Evolutionary conservation across 108 stramenopile genomes (phyloP), one percentile per base, ranked within the genome.

Genomic region (Schizochytrium sp.): DNA sequence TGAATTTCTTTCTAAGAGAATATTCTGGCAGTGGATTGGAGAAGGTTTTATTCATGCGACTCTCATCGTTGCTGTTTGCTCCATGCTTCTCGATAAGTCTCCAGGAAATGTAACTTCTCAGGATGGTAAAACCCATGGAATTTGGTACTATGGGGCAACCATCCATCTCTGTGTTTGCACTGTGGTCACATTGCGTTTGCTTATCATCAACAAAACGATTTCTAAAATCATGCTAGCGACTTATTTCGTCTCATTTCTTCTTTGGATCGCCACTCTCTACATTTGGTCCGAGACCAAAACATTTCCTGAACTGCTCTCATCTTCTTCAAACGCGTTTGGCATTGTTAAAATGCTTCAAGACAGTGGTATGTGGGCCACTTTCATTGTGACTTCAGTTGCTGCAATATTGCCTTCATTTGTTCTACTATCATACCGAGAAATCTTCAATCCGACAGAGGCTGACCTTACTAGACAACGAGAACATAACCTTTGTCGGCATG

Each of bases 201-300:
- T 83, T 12, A 0, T 83, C 76, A 28, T 55, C 8, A 83, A 46
- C 76, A 83, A 83, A 53, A 40, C 76, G 17, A 42, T 83, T 83
- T 55, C 47, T 50, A 55, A 40, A 38, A 17, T 83, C 76, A 83
- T 83, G 76, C 10, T 83, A n/a, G 76, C 15, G 40, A n/a, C 76
- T 38, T 83, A 83, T 55, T n/a, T 83, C 15, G 40, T 55, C 55
- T 83, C 76, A 10, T 46, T 50, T 5, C 28, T 83, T n/a, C 40
- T 83, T 53, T 83, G 76, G 76, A 55, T 83, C 55, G 76, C 46
- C 19, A 61, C 88, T 4, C 44, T 42, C 5, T 19, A n/a, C 8
- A 0, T 60, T 15, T 58, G 88, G 44, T 88, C 60, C 2, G 88
- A 61, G 46, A 88, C 88, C 5, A 4, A 8, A 13, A 8, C 57